Evolutionary conservation across 2,329 filamentous ascomycete genomes (phyloP).

Genomic region (Bipolaris oryzae): DNA sequence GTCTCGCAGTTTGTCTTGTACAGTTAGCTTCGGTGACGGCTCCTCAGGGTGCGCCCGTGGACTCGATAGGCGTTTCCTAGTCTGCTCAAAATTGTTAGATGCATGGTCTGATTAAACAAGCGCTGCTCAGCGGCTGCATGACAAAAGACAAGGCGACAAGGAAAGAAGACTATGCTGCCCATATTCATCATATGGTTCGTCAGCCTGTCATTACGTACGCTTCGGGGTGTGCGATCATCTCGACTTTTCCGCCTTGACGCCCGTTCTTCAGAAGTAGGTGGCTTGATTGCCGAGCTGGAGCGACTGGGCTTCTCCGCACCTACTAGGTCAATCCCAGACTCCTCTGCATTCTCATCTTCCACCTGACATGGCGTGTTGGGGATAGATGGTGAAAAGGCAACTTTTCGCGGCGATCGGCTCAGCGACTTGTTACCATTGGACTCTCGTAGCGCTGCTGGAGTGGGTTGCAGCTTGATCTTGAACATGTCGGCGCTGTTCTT

Average conservation of each 20-base stretch:
- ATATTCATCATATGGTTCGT: constrained; percentile 30
- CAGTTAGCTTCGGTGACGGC: constrained; percentile 50
- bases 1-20: constrained; percentile 55
- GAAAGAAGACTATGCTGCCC: constrained; percentile 38
- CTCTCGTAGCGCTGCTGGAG: constrained; percentile 42
- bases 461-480: constrained; percentile 42
- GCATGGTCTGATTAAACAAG: constrained; percentile 7
- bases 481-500: constrained; percentile 39
- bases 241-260: constrained; percentile 24
- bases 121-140: constrained; percentile 12
- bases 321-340: constrained; percentile 38
- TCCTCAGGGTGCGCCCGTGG: constrained; percentile 47
- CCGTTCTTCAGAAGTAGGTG: constrained; percentile 26
- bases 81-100: constrained; percentile 42
- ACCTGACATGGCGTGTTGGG: constrained; percentile 41
- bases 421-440: constrained; percentile 46
- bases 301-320: constrained; percentile 24
- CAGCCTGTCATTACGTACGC: constrained; percentile 46
- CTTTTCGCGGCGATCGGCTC: constrained; percentile 47
- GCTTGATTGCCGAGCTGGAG: constrained; percentile 25
- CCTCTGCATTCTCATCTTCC: constrained; percentile 42
- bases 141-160: constrained; percentile 19
- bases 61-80: constrained; percentile 48
- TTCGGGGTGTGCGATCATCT: constrained; percentile 41
- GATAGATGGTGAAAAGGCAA: constrained; percentile 47